Evolutionary conservation across 2,329 filamentous ascomycete genomes (phyloP).

Genomic region (Aureobasidium sp.): DNA sequence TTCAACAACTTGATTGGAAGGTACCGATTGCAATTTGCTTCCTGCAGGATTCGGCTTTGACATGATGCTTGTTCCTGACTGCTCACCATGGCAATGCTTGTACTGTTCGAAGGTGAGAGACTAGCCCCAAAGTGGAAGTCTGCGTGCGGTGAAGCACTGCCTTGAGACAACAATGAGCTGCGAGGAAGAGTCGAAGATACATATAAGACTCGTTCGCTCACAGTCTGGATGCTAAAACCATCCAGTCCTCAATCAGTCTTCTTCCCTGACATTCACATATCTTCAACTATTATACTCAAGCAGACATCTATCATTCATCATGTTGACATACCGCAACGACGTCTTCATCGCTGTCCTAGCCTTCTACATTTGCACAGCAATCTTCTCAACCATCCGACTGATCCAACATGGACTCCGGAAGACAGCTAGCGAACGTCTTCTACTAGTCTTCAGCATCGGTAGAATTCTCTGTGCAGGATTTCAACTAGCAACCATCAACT

Average conservation of each 20-base stretch:
- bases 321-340: constrained; percentile 14
- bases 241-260: neutral
- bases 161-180: neutral
- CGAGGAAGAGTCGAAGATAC: neutral
- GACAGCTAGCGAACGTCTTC: constrained; percentile 20
- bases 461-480: constrained; percentile 22
- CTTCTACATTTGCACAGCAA: constrained; percentile 17
- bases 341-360: constrained; percentile 21
- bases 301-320: neutral
- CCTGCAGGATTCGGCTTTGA: neutral
- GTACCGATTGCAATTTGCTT: neutral
- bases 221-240: neutral
- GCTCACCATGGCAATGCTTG: neutral
- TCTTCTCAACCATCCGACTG: neutral
- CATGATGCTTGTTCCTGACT: neutral
- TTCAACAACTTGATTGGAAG: neutral
- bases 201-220: neutral
- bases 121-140: neutral
- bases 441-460: constrained; percentile 20
- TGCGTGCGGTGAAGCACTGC: neutral
- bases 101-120: neutral
- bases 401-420: constrained; percentile 21
- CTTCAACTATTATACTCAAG: neutral
- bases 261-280: neutral
- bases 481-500: constrained; percentile 19